These are phyloP conservation scores for Boletus reticuloceps DNA, from an alignment of 768 basidiomycete species.

Conservation along the genomic window DNA sequence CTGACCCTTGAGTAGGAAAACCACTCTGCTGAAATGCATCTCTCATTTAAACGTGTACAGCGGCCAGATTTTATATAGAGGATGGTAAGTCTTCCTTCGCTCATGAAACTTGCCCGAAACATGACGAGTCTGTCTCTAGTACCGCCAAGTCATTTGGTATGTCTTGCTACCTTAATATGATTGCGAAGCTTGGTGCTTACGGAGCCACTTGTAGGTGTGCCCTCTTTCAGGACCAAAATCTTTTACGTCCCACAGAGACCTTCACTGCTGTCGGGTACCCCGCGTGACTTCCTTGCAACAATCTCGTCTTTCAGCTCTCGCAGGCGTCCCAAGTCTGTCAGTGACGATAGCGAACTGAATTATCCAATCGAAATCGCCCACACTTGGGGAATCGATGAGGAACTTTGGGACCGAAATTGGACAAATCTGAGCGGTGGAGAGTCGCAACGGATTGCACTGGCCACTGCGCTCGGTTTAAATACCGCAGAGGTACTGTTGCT, in stretches of 20 bases:
- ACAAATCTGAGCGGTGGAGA: constrained; percentile 82
- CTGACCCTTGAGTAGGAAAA: constrained; percentile 42
- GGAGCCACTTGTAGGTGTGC: constrained; percentile 54
- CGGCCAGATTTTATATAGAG: constrained; percentile 62
- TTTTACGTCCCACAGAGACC: constrained; percentile 89
- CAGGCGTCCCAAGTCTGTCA: constrained; percentile 26
- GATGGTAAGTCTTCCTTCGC: constrained; percentile 46
- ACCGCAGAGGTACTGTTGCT: constrained; percentile 77
- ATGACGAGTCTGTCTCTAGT: constrained; percentile 29
- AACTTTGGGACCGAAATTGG: constrained; percentile 82
- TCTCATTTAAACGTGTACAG: constrained; percentile 73
- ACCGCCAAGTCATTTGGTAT: constrained; percentile 49
- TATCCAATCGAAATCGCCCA: constrained; percentile 53
- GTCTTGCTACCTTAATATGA: constrained; percentile 9
- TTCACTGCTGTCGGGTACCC: constrained; percentile 80
- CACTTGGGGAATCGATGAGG: constrained; percentile 62
- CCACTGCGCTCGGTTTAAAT: constrained; percentile 68
- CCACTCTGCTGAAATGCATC: constrained; percentile 81
- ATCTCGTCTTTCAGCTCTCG: constrained; percentile 53
- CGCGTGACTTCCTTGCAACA: constrained; percentile 63
- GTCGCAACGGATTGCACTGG: constrained; percentile 77
- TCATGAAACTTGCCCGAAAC: background rate
- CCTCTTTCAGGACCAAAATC: constrained; percentile 72
- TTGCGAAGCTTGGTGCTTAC: background rate
- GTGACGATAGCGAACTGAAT: constrained; percentile 24